phyloP scores from a whole-genome alignment of 345 rosid genomes.

The Syzygium oleosum region DNA sequence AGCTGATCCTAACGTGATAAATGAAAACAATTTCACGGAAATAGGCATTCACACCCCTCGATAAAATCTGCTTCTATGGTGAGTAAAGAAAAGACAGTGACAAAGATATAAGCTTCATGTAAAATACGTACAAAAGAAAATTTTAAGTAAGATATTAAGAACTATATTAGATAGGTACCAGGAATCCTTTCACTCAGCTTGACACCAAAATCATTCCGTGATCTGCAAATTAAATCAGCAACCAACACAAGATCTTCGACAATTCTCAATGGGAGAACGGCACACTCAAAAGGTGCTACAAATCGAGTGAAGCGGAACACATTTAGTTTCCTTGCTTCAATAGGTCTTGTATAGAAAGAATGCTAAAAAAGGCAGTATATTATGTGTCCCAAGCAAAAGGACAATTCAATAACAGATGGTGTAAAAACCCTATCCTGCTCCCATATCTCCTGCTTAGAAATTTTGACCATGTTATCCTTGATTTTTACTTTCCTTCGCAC shows the following conservation, averaged over 20 bases:
- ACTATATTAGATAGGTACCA: constrained; percentile 20
- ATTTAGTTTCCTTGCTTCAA: constrained; percentile 76
- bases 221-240: constrained; percentile 49
- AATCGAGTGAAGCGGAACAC: constrained; percentile 81
- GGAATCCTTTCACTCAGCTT: constrained; percentile 38
- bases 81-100: too few relatives aligned
- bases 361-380: constrained; percentile 83
- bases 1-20: too few relatives aligned
- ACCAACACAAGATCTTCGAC: constrained; percentile 52
- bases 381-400: constrained; percentile 87
- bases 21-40: too few relatives aligned
- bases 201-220: constrained; percentile 61
- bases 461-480: constrained; percentile 63
- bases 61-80: too few relatives aligned
- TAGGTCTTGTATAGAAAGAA: constrained; percentile 70
- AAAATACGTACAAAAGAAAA: too few relatives aligned
- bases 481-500: constrained; percentile 34
- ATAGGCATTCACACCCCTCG: too few relatives aligned
- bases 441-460: constrained; percentile 37
- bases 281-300: constrained; percentile 84
- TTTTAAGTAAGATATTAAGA: too few relatives aligned
- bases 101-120: too few relatives aligned
- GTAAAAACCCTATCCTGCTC: constrained; percentile 43
- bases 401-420: constrained; percentile 91
- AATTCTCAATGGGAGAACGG: constrained; percentile 75